These are phyloP conservation scores for Phytophthora pisi DNA, from an alignment of 352 stramenopile genomes.

Conservation along the genomic window DNA sequence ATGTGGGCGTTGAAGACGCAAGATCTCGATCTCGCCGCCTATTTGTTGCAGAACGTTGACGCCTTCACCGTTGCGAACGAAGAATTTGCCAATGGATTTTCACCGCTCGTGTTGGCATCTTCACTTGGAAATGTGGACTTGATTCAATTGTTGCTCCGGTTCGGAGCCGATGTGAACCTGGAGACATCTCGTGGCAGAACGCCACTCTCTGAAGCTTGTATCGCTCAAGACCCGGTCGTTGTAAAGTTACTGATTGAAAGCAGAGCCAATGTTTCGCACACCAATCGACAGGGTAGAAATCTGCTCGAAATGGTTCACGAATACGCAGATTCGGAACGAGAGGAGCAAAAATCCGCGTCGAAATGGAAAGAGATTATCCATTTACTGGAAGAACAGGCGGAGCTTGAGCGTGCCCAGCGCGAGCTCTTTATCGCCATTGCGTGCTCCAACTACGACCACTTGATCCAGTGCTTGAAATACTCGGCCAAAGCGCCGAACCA, in stretches of 20 bases:
- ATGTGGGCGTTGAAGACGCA: conserved; percentile 65
- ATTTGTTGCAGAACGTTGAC: conserved; percentile 63
- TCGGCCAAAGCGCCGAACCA: conserved; percentile 27
- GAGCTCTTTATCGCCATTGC: conserved; percentile 71
- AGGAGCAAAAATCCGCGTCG: not conserved
- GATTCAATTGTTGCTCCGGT: conserved; percentile 60
- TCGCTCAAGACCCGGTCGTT: conserved; percentile 52
- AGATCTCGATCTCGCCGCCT: conserved; percentile 66
- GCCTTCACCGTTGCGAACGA: conserved; percentile 41
- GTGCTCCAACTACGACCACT: conserved; percentile 71
- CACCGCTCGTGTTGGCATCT: conserved; percentile 55
- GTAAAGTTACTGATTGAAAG: conserved; percentile 67
- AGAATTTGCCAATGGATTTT: conserved; percentile 76
- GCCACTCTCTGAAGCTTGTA: conserved; percentile 62
- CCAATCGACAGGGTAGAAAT: conserved; percentile 63
- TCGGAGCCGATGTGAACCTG: conserved; percentile 72
- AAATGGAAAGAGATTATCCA: conserved; percentile 46
- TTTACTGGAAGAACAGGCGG: conserved; percentile 49
- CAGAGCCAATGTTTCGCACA: conserved; percentile 62
- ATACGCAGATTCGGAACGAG: conserved; percentile 18
- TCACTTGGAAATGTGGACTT: conserved; percentile 54
- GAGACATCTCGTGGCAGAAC: conserved; percentile 74
- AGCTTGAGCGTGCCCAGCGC: conserved; percentile 57
- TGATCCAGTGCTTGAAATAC: conserved; percentile 51
- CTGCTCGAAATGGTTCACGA: conserved; percentile 47